Evolutionary conservation across 768 basidiomycete species (phyloP), one percentile per base, ranked within the genome.

Genomic region (Lactifluus hygrophoroides): DNA sequence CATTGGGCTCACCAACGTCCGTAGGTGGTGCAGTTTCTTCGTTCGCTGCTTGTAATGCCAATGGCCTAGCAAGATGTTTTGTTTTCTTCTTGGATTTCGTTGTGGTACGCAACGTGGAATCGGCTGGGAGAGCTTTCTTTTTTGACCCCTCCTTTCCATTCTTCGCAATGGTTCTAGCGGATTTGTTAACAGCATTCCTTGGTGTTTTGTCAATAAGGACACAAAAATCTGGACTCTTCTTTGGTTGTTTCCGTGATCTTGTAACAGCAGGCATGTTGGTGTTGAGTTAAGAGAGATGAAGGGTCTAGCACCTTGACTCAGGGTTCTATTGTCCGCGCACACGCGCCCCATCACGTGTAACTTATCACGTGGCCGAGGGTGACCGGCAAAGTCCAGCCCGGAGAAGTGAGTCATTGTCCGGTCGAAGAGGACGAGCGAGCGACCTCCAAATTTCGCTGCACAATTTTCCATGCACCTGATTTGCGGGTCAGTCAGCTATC

Each of bases 131-230:
- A 17, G 21, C 16, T 17, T 55, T 62, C 53, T 60, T 32, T 44
- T 50, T 56, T 28, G 52, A 13, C n/a, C n/a, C n/a, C n/a, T n/a
- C n/a, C 7, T 45, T 64, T 14, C 21, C 34, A 5, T 21, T 34
- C 44, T 52, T 50, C 34, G 10, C 49, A 3, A 50, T n/a, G 5
- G 23, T 10, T 25, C 11, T 30, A 27, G 30, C 14, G 13, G 48
- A 28, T 17, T 60, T 50, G 34, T 27, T 34, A 23, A 38, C 4
- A 8, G 46, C 19, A 25, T 62, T 64, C 32, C 56, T 56, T 2
- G 55, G 45, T 7, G 63, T 62, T 51, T 64, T 64, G 57, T 64
- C 63, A 16, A 64, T 64, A n/a, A 64, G 54, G 3, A 64, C 40
- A 45, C 28, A 64, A 13, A 63, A 62, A 10, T 25, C 35, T 6